Conservation (phyloP, 208 protist species). For the Trypanosoma scelopori region DNA sequence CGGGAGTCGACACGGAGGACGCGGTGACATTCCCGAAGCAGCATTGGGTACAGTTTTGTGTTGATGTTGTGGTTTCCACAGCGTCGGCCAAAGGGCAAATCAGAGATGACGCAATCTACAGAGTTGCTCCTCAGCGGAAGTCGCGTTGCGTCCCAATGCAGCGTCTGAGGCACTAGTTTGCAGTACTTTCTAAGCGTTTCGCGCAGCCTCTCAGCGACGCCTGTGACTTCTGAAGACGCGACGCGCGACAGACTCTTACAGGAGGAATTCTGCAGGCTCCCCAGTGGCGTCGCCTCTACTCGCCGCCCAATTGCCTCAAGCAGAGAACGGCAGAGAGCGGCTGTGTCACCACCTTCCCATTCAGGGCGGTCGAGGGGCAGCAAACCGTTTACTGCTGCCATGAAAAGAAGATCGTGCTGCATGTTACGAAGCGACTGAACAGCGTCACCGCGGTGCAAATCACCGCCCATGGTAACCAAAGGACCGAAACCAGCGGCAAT, state of each 20-base stretch:
- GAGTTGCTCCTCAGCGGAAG: slow-evolving; percentile 36
- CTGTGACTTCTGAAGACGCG: neutral
- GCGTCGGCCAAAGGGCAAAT: slow-evolving; percentile 66
- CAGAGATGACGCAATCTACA: slow-evolving; percentile 59
- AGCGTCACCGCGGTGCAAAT: slow-evolving; percentile 24
- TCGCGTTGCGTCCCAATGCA: slow-evolving; percentile 40
- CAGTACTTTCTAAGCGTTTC: neutral
- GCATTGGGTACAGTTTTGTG: slow-evolving; percentile 39
- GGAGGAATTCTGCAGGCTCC: neutral
- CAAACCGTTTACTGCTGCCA: slow-evolving; percentile 5
- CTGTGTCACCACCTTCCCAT: neutral
- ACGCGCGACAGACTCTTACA: neutral
- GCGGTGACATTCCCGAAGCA: slow-evolving; percentile 50
- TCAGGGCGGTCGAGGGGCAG: neutral
- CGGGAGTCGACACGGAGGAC: slow-evolving; percentile 23
- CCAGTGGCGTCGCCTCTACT: neutral
- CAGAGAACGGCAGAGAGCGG: neutral
- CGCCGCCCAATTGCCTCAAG: neutral
- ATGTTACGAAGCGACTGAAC: slow-evolving; percentile 11
- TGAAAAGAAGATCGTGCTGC: neutral
- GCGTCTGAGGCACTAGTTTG: neutral
- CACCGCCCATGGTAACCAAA: slow-evolving; percentile 26
- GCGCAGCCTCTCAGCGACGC: neutral
- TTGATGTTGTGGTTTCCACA: slow-evolving; percentile 61
- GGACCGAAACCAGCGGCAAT: neutral